phyloP scores from a whole-genome alignment of 805 yeast species.

The Candida berthetii region DNA sequence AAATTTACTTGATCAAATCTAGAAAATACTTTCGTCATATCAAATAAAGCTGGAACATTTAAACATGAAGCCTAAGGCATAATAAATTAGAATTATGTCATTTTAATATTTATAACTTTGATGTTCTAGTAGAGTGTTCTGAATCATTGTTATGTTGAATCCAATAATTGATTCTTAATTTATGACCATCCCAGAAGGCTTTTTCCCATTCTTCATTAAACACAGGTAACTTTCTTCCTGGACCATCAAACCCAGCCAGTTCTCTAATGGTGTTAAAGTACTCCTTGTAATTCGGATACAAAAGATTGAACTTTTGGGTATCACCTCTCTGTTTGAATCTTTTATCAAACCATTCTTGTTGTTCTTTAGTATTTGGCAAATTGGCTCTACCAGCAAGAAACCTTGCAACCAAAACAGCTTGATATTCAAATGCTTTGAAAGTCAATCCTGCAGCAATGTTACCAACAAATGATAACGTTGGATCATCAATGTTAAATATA shows the following conservation, averaged over 20 bases:
- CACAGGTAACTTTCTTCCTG: conserved; percentile 3
- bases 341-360: conserved; percentile 22
- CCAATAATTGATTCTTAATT: conserved; percentile 5
- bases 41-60: too few relatives aligned
- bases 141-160: too few relatives aligned
- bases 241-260: conserved; percentile 1
- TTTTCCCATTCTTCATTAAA: conserved; percentile 6
- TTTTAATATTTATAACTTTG: too few relatives aligned
- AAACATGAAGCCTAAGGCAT: too few relatives aligned
- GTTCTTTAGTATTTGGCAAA: conserved; percentile 34
- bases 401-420: conserved; percentile 48
- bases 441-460: conserved; percentile 30
- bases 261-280: neutral
- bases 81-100: too few relatives aligned
- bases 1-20: too few relatives aligned
- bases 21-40: too few relatives aligned
- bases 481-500: conserved; percentile 37
- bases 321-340: neutral
- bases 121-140: too few relatives aligned
- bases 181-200: conserved; percentile 5
- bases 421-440: conserved; percentile 42
- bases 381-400: conserved; percentile 34
- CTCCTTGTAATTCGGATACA: neutral
- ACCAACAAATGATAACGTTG: conserved; percentile 38
- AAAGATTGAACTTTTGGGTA: neutral